Evolutionary conservation across 2,329 filamentous ascomycete genomes (phyloP), one percentile per base, ranked within the genome.

Genomic region (Talaromyces pinophilus): DNA sequence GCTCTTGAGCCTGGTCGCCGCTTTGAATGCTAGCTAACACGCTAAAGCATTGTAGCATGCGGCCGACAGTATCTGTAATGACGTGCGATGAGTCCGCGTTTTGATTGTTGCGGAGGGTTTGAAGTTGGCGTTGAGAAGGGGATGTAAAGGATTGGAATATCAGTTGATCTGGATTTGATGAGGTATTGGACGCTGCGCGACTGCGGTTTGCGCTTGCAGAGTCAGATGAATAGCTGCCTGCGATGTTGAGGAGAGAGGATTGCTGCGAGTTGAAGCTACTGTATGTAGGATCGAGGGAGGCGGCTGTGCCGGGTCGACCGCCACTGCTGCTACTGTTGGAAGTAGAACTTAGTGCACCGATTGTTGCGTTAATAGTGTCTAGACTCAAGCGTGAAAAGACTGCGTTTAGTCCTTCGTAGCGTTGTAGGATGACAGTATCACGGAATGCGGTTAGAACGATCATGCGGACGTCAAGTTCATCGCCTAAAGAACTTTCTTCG

Each of bases 1-100:
- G 92, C 65, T 85, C 86, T 75, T 94, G 92, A 1, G 87, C 85
- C 44, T 90, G 88, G 69, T 96, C 92, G 10, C 86, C 86, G 0
- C 84, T 87, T 73, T 87, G 90, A 13, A 96, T 86, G 68, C 89
- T 89, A 2, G 92, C 91, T 25, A 99, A 83, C 7, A 99, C 93
- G 76, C 90, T 94, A 78, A 98, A 90, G 78, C 95, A 99, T 81
- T 99, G 95, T 69, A 99, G 83, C 92, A 99, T 96, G 61, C 94
- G 85, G 0, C 93, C 95, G 0, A 97, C 93, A 71, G 94, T 97
- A 71, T 98, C 93, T 0, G 95, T 97, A 63, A 98, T 95, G 88
- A 75, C 92, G 86, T 73, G 80, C 65, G 88, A 90, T 73, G 78
- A 79, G 67, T 83, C 81, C 5, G 76, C 68, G 7, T 76, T 71